Evolutionary conservation across 2,329 filamentous ascomycete genomes (phyloP), one percentile per base, ranked within the genome.

Genomic region (Alternaria gaisen): DNA sequence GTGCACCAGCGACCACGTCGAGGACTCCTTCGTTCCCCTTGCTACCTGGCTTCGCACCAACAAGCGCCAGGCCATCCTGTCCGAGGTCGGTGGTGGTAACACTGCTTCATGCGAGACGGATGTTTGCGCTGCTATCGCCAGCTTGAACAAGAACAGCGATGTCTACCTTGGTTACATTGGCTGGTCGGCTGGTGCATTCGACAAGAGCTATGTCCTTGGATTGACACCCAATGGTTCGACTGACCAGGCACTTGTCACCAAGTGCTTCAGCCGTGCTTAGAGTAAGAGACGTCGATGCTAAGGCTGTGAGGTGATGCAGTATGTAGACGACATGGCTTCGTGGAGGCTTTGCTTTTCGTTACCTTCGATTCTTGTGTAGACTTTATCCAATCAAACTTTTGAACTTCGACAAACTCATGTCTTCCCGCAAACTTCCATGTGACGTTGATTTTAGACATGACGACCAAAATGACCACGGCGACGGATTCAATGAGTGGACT

Each of bases 61-160:
- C 63, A 71, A 72, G 26, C 68, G 80, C 14, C 70, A 76, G 57
- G 80, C 79, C 1, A 76, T 82, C 24, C 61, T 81, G 22, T 77
- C 79, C 7, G 80, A 82, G 70, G 78, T 77, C n/a, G 80, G 80
- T 46, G 79, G 79, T 38, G 80, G 80, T 1, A 77, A 73, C 64
- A 77, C 77, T 14, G 54, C 61, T 26, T 71, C 70, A 28, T 80
- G 78, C 55, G 56, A 79, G 58, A 64, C 71, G 55, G 66, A 72
- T 48, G 59, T 78, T 18, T 81, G 80, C 64, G 56, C 71, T 59
- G 65, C 74, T 57, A 55, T 75, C 4, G 64, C 76, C 50, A 76
- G 73, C 53, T 61, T 75, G 42, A 71, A 73, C 69, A 72, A 59
- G 67, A 59, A 76, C 54, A 56, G 70, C n/a, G 73, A 76, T 53